Evolutionary conservation across 148 eudicot species (phyloP).

Genomic region (Rhododendron simsii): DNA sequence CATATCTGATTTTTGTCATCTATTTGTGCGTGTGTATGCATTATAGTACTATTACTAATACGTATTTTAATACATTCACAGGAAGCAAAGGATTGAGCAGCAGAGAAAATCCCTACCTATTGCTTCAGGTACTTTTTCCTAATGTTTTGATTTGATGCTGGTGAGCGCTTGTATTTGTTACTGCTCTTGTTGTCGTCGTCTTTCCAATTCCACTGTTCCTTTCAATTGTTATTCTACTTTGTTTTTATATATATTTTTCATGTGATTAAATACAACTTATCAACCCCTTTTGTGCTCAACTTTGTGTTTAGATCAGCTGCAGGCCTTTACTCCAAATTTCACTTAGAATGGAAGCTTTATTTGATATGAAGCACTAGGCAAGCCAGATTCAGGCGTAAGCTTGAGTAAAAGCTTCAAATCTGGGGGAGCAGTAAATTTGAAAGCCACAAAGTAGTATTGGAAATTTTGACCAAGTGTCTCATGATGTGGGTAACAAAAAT

Average conservation of each 20-base stretch:
- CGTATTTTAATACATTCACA: conserved; percentile 5
- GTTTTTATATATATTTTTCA: background rate
- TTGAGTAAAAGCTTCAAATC: background rate
- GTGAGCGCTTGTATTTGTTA: background rate
- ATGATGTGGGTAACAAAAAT: background rate
- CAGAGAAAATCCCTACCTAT: conserved; percentile 73
- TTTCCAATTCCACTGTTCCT: background rate
- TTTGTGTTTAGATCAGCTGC: background rate
- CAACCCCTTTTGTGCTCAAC: background rate
- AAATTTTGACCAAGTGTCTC: background rate
- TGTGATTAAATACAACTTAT: background rate
- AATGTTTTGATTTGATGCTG: background rate
- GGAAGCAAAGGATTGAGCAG: conserved; percentile 49
- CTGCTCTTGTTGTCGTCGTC: background rate
- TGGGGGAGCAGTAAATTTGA: background rate
- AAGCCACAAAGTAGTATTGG: background rate
- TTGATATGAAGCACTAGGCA: background rate
- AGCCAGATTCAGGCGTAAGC: background rate
- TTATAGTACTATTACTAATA: no score
- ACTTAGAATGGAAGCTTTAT: background rate
- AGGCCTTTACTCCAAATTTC: background rate
- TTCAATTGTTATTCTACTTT: background rate
- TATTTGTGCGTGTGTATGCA: background rate
- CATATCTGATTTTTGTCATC: background rate
- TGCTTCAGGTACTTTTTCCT: conserved; percentile 49